Base-by-base conservation (phyloP, 176 grass and related monocot genomes). In the Oryza australiensis region DNA sequence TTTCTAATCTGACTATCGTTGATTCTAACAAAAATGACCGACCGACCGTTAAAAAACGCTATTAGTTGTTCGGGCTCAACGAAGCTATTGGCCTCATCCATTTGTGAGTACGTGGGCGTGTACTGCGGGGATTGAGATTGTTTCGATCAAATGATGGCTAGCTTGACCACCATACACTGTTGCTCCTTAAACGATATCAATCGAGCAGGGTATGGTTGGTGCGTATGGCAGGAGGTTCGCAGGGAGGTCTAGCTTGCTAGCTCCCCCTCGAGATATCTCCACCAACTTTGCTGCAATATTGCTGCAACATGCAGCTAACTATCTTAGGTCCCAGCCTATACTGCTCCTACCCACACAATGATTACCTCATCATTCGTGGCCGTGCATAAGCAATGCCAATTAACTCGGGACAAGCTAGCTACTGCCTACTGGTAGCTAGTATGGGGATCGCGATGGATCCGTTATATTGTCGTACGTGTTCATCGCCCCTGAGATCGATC, bases 361-460 rank as follows among this genome's bases (percentile, higher is more conserved):
- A 57, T 80, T 70, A 28, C 12, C 78, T 62, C 8, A 42, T 37
- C 55, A 22, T 38, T 59, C 70, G 14, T 70, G 38, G 23, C 2
- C 66, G 55, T 57, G 14, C n/a, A 10, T 32, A 35, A 22, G 28
- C 30, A 60, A 81, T 37, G 49, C 79, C 79, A 81, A 46, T 64
- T 16, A 23, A 12, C n/a, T 64, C 69, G 34, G 26, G 80, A 62
- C 80, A 46, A 73, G 26, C 38, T n/a, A 53, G 80, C 51, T 46
- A 49, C 51, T 46, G 18, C 14, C 51, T 22, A 55, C 12, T 46
- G 13, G 14, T 12, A 62, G 26, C 35, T 5, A 38, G 80, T 27
- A 73, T 82, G 15, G 14, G 12, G 3, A 40, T 38, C 33, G 35
- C 12, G 0, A 59, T 55, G 48, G 34, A 63, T 64, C 68, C 55